A percentile compares a stretch with the other conserved stretches of the same genome.
phyloP scores from a whole-genome alignment of 2,329 filamentous ascomycete genomes.

The Elsinoe batatas region DNA sequence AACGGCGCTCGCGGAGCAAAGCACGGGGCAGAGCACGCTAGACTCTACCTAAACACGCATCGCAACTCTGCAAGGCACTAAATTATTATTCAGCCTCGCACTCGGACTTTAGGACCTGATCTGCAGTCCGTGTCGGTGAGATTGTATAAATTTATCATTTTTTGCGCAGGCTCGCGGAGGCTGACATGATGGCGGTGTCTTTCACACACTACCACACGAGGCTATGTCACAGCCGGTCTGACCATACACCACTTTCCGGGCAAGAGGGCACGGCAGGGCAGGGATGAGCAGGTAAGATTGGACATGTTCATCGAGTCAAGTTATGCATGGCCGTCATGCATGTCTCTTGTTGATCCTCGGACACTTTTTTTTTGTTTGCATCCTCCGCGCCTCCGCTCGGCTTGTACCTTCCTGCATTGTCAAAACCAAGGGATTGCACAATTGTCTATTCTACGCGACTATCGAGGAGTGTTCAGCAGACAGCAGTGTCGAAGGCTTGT shows the following conservation, averaged over 20 bases:
- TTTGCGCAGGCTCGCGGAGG: neutral
- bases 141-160: neutral
- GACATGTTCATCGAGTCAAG: neutral
- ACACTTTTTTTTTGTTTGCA: neutral
- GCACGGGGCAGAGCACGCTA: neutral
- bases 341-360: neutral
- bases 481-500: neutral
- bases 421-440: neutral
- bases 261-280: neutral
- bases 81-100: slow-evolving; percentile 9
- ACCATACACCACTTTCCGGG: too few species aligned
- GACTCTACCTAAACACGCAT: neutral
- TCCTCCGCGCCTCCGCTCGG: neutral
- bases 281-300: neutral
- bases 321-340: neutral
- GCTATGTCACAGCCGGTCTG: neutral
- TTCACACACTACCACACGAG: neutral
- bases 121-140: neutral
- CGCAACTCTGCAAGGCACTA: slow-evolving; percentile 5
- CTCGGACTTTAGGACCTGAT: slow-evolving; percentile 4
- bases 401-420: neutral
- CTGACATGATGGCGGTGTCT: neutral
- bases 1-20: neutral
- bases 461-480: neutral
- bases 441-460: neutral